These are phyloP conservation scores for Rossbeevera mucosa DNA, from an alignment of 768 basidiomycete genomes.

Conservation along the genomic window DNA sequence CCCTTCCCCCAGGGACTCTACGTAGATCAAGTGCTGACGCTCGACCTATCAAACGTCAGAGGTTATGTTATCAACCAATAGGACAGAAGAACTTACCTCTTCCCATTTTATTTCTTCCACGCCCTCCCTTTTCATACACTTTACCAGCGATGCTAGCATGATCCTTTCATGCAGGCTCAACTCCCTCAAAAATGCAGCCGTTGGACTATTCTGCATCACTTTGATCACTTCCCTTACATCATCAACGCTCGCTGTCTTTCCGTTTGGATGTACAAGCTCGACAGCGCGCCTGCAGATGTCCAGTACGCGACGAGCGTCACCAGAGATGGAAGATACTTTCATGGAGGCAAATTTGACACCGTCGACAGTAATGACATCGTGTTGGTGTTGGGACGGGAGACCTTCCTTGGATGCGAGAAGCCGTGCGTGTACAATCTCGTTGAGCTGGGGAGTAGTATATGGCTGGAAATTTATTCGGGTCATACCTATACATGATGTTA, in stretches of 20 bases:
- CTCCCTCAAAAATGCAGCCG: conserved; percentile 73
- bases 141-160: conserved; percentile 79
- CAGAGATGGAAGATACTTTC: conserved; percentile 75
- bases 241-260: conserved; percentile 53
- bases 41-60: conserved; percentile 46
- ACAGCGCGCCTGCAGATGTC: conserved; percentile 93
- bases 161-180: conserved; percentile 86
- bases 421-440: conserved; percentile 82
- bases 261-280: conserved; percentile 59
- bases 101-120: conserved; percentile 86
- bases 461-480: conserved; percentile 89
- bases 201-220: conserved; percentile 88
- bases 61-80: not conserved
- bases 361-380: conserved; percentile 56
- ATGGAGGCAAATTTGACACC: conserved; percentile 84
- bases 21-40: conserved; percentile 70
- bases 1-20: conserved; percentile 55
- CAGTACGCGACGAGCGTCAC: conserved; percentile 88
- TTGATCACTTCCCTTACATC: conserved; percentile 79
- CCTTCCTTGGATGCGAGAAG: conserved; percentile 57
- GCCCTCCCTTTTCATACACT: conserved; percentile 78
- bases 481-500: conserved; percentile 54
- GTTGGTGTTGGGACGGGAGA: conserved; percentile 39
- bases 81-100: conserved; percentile 46
- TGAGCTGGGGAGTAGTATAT: conserved; percentile 73